These are phyloP conservation scores for Hypomyces perniciosus DNA, from an alignment of 2,329 filamentous ascomycete genomes.

Conservation along the genomic window DNA sequence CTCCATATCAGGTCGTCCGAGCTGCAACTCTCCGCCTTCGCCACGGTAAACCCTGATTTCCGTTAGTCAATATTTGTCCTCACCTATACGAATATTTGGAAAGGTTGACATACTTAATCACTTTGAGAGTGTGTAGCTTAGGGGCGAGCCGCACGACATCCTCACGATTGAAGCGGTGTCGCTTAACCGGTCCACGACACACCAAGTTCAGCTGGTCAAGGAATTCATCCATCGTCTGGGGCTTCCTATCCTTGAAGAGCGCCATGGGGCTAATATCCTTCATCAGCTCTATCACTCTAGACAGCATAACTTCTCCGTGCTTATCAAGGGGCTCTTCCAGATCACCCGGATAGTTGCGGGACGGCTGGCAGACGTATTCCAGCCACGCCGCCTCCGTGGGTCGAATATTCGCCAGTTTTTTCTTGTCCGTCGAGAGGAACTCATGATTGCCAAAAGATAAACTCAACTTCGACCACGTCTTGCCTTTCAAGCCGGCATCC, in stretches of 20 bases:
- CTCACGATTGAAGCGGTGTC: constrained; percentile 18
- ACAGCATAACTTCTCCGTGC: constrained; percentile 16
- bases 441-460: constrained; percentile 15
- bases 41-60: background rate
- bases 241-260: constrained; percentile 14
- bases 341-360: constrained; percentile 5
- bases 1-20: constrained; percentile 9
- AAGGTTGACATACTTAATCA: background rate
- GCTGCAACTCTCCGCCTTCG: background rate
- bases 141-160: constrained; percentile 14
- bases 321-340: constrained; percentile 1
- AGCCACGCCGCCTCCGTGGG: constrained; percentile 20
- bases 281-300: constrained; percentile 20
- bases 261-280: constrained; percentile 13
- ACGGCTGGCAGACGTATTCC: constrained; percentile 18
- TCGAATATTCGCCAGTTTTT: constrained; percentile 13
- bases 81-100: background rate
- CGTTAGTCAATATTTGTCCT: background rate
- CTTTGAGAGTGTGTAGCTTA: constrained; percentile 6
- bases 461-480: background rate
- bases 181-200: constrained; percentile 15
- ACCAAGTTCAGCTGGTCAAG: constrained; percentile 19
- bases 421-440: background rate
- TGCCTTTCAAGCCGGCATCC: constrained; percentile 8
- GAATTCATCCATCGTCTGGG: constrained; percentile 18